These are phyloP conservation scores for Rhinocladiella mackenziei DNA, from an alignment of 2,329 filamentous ascomycete species.

Conservation along the genomic window DNA sequence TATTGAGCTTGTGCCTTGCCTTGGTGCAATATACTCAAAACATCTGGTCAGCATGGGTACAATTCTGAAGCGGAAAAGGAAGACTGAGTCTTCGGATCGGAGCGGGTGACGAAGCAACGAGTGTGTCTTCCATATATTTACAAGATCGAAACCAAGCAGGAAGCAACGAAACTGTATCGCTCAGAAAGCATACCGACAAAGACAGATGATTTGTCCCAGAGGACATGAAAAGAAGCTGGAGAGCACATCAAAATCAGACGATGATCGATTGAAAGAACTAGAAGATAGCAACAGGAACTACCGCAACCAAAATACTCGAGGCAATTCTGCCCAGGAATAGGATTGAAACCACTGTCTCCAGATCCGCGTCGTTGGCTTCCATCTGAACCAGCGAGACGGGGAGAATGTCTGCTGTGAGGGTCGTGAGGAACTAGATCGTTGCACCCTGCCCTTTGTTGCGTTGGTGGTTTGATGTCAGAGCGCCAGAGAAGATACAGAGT, in stretches of 20 bases:
- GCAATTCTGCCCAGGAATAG: constrained; percentile 3
- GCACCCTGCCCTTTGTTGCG: constrained; percentile 4
- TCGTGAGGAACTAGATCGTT: constrained; percentile 13
- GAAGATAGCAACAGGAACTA: constrained; percentile 1
- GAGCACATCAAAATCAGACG: background rate
- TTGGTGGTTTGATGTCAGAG: constrained; percentile 2
- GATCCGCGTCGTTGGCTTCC: constrained; percentile 16
- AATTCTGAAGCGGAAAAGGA: background rate
- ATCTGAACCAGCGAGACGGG: constrained; percentile 13
- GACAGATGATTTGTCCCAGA: constrained; percentile 1
- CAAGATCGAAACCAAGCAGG: background rate
- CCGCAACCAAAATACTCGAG: background rate
- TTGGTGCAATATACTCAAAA: background rate
- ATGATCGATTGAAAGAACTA: background rate
- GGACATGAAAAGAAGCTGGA: constrained; percentile 2
- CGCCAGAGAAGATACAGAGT: constrained; percentile 1
- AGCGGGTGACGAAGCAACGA: background rate
- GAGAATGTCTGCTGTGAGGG: constrained; percentile 10
- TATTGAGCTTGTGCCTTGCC: background rate
- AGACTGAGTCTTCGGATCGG: background rate
- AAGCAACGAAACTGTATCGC: constrained; percentile 4
- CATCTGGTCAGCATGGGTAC: background rate
- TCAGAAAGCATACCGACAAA: constrained; percentile 4
- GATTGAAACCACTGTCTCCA: constrained; percentile 9
- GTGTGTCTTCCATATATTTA: background rate